These are phyloP conservation scores for Bryopsis sp. DNA, from an alignment of 139 green algal genomes.

Conservation along the genomic window DNA sequence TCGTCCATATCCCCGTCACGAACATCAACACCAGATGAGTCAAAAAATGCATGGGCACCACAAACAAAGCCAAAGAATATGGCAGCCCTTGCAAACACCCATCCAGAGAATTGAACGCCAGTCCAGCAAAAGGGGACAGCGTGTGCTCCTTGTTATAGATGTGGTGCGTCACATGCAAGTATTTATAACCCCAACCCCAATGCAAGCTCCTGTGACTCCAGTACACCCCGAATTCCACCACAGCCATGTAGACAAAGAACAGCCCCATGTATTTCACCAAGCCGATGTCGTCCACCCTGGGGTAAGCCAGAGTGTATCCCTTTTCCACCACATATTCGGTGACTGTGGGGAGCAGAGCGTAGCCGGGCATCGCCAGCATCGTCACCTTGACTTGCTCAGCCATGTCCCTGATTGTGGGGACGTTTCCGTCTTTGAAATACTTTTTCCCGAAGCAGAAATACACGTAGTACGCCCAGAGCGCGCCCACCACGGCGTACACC, in stretches of 20 bases:
- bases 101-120: conserved; percentile 83
- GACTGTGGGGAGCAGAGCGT: conserved; percentile 67
- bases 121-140: conserved; percentile 80
- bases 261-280: conserved; percentile 51
- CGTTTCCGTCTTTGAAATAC: conserved; percentile 53
- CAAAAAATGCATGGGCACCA: conserved; percentile 84
- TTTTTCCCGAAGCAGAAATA: conserved; percentile 62
- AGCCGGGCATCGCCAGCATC: conserved; percentile 69
- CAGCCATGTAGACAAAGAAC: conserved; percentile 80
- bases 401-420: conserved; percentile 46
- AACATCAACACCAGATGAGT: conserved; percentile 92
- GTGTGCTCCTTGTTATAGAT: conserved; percentile 99
- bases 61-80: conserved; percentile 73
- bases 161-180: conserved; percentile 81
- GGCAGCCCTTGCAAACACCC: conserved; percentile 69
- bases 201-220: conserved; percentile 89
- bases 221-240: conserved; percentile 91
- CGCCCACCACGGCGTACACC: conserved; percentile 66
- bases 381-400: conserved; percentile 80
- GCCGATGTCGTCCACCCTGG: conserved; percentile 60
- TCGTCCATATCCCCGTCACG: conserved; percentile 85
- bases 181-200: conserved; percentile 54
- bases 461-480: conserved; percentile 65
- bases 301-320: conserved; percentile 77
- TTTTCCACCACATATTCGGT: conserved; percentile 67